These are phyloP conservation scores for Nepenthes gracilis DNA, from an alignment of 148 eudicot genomes.

Conservation along the genomic window DNA sequence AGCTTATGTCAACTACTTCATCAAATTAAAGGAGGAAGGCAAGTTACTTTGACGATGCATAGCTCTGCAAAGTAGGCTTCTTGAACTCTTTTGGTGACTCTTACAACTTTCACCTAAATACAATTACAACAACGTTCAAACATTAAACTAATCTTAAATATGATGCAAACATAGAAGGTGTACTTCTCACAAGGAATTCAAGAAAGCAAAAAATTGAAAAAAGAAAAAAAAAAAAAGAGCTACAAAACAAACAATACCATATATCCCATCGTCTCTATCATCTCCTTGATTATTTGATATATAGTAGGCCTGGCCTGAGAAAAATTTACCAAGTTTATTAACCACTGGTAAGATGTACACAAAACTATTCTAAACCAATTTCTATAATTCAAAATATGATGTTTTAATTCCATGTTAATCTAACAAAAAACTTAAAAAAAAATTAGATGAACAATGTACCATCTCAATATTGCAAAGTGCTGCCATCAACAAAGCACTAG, in stretches of 20 bases:
- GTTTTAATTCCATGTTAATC: too few species aligned
- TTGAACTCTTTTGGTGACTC: slow-evolving; percentile 84
- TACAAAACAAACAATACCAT: slow-evolving; percentile 26
- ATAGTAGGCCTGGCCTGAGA: slow-evolving; percentile 87
- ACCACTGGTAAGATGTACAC: slow-evolving; percentile 1
- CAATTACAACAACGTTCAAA: slow-evolving; percentile 3
- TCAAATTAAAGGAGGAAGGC: background rate
- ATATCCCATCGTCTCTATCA: slow-evolving; percentile 94
- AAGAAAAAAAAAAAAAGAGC: background rate
- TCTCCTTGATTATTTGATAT: slow-evolving; percentile 74
- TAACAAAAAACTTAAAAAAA: background rate
- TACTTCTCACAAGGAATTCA: background rate
- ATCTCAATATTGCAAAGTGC: slow-evolving; percentile 73
- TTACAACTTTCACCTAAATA: slow-evolving; percentile 74
- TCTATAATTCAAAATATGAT: background rate
- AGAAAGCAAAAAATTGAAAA: background rate
- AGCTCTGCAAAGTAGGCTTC: slow-evolving; percentile 88
- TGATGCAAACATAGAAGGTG: background rate
- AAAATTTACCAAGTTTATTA: slow-evolving; percentile 6
- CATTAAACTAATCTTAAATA: background rate
- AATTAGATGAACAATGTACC: slow-evolving; percentile 26
- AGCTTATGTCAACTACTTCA: background rate
- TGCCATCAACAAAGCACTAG: slow-evolving; percentile 77
- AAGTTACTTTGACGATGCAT: slow-evolving; percentile 51
- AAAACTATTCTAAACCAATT: background rate